These are phyloP conservation scores for Neltuma alba DNA, from an alignment of 306 rosid genomes.

Conservation along the genomic window DNA sequence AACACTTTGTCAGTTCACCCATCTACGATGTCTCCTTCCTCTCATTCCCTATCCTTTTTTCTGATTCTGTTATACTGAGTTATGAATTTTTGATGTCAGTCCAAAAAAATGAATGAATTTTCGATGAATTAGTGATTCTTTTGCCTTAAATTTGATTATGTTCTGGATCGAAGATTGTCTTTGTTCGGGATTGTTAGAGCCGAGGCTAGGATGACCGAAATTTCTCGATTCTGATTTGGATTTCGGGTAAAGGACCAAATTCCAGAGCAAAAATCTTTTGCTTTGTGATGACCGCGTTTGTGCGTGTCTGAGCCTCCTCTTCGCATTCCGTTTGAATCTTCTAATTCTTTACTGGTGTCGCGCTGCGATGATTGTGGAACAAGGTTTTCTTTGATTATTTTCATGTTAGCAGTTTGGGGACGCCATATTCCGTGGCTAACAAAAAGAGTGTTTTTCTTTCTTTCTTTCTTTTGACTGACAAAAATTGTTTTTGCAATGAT, in stretches of 20 bases:
- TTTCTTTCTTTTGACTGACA: not conserved
- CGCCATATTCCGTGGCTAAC: not conserved
- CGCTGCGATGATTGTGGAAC: not conserved
- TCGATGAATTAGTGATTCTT: not conserved
- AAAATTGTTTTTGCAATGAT: not conserved
- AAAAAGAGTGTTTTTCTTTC: not conserved
- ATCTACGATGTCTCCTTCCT: not conserved
- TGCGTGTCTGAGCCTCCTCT: conserved; percentile 79
- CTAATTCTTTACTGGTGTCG: not conserved
- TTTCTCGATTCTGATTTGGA: conserved; percentile 70
- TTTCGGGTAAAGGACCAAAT: conserved; percentile 27
- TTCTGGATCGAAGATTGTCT: not conserved
- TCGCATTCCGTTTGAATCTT: not conserved
- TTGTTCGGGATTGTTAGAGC: not conserved
- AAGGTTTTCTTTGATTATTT: not conserved
- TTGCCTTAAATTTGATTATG: not conserved
- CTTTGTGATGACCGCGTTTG: conserved; percentile 63
- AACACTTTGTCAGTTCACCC: not conserved
- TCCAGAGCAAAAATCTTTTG: conserved; percentile 33
- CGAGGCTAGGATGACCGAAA: conserved; percentile 60
- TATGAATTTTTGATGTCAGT: too few relatives aligned
- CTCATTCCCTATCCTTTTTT: too few relatives aligned
- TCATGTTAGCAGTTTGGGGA: not conserved
- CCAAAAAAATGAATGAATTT: too few relatives aligned
- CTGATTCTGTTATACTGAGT: not conserved